A percentile compares a stretch with the other conserved stretches of the same genome.
These are phyloP conservation scores for Theobroma grandiflorum DNA, from an alignment of 441 rosid species.

Conservation along the genomic window DNA sequence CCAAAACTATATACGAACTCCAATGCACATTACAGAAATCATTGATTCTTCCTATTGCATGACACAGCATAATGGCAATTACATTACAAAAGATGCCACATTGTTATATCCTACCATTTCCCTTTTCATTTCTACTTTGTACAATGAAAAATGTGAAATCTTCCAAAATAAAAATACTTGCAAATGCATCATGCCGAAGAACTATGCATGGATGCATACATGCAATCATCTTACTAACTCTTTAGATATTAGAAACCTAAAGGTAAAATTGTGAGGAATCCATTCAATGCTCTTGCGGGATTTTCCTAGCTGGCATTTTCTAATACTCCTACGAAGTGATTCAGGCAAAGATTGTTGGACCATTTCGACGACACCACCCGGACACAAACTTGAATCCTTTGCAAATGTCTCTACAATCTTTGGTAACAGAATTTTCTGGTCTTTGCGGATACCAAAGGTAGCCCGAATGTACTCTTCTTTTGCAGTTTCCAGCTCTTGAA, in stretches of 20 bases:
- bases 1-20: neutral
- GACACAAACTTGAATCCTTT: slow-evolving; percentile 74
- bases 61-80: slow-evolving; percentile 23
- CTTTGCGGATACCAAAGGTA: slow-evolving; percentile 67
- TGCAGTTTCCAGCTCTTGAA: slow-evolving; percentile 86
- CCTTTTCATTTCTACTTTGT: slow-evolving; percentile 39
- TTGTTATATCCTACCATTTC: slow-evolving; percentile 34
- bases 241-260: slow-evolving; percentile 85
- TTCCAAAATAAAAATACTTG: slow-evolving; percentile 24
- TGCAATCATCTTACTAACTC: slow-evolving; percentile 67
- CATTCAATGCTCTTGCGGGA: slow-evolving; percentile 73
- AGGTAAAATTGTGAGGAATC: slow-evolving; percentile 82
- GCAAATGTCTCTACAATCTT: slow-evolving; percentile 80
- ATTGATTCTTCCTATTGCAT: neutral
- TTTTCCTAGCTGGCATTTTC: slow-evolving; percentile 65
- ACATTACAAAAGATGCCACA: slow-evolving; percentile 31
- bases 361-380: slow-evolving; percentile 68
- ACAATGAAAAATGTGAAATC: slow-evolving; percentile 35
- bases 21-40: slow-evolving; percentile 25
- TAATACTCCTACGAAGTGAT: slow-evolving; percentile 54
- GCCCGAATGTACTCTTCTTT: slow-evolving; percentile 87
- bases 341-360: slow-evolving; percentile 73
- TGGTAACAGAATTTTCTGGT: slow-evolving; percentile 76
- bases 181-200: slow-evolving; percentile 25
- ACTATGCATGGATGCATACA: neutral